These are phyloP conservation scores for Moricandia arvensis DNA, from an alignment of 345 rosid genomes.

Conservation along the genomic window DNA sequence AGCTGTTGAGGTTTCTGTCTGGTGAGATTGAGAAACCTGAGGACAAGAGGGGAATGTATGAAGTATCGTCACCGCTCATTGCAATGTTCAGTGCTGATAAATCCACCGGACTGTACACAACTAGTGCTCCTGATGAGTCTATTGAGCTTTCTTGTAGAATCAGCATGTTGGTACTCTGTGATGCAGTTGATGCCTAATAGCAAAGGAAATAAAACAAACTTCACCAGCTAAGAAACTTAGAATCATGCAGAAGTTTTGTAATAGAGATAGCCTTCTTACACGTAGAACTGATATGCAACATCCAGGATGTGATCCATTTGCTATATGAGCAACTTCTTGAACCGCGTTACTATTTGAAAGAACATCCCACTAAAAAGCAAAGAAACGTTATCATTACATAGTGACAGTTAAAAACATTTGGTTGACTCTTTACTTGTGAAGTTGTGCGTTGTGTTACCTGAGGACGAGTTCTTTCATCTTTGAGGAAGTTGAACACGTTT, in stretches of 20 bases:
- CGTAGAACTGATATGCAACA: slow-evolving; percentile 92
- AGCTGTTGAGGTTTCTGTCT: slow-evolving; percentile 42
- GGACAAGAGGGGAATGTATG: slow-evolving; percentile 75
- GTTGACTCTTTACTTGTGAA: not conserved
- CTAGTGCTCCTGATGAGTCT: slow-evolving; percentile 80
- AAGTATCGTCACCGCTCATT: slow-evolving; percentile 91
- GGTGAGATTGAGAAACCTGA: slow-evolving; percentile 91
- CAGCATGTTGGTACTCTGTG: slow-evolving; percentile 83
- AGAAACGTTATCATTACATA: not conserved
- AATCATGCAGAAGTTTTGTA: not conserved
- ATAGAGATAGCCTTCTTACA: slow-evolving; percentile 42
- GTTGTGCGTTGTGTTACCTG: slow-evolving; percentile 52
- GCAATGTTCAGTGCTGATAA: slow-evolving; percentile 74
- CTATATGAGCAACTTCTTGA: slow-evolving; percentile 89
- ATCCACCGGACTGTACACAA: slow-evolving; percentile 92
- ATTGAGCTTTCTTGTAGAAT: slow-evolving; percentile 94
- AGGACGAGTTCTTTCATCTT: slow-evolving; percentile 86
- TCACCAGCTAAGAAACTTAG: not conserved
- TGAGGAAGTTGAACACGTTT: slow-evolving; percentile 75
- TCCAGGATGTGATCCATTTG: slow-evolving; percentile 87
- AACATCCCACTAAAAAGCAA: slow-evolving; percentile 74
- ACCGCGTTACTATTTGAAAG: slow-evolving; percentile 80
- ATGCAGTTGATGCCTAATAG: slow-evolving; percentile 61
- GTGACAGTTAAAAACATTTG: not conserved
- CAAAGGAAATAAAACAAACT: not conserved